Conservation (phyloP, 2,329 filamentous ascomycete species). For the Colletotrichum spaethianum region DNA sequence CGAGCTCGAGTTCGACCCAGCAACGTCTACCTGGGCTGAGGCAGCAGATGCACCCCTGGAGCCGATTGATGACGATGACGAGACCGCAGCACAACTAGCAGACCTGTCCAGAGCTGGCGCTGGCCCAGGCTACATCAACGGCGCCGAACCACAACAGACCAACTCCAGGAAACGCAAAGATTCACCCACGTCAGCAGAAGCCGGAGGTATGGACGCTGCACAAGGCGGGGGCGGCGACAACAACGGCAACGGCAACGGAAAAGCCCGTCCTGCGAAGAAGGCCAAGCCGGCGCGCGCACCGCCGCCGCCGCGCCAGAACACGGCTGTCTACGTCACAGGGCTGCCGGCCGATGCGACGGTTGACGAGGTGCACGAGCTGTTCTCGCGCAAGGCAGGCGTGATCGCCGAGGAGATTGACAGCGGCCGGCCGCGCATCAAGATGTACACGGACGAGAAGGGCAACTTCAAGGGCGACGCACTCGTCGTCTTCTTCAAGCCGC, state of each 20-base stretch:
- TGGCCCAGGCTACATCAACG: conserved; percentile 43
- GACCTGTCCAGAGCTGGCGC: conserved; percentile 44
- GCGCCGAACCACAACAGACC: conserved; percentile 21
- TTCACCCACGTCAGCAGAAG: conserved; percentile 45
- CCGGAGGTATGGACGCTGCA: conserved; percentile 1
- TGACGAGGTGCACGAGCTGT: conserved; percentile 86
- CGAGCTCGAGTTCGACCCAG: conserved; percentile 86
- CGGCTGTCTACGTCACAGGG: conserved; percentile 91
- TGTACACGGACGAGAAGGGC: conserved; percentile 87
- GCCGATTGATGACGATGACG: conserved; percentile 51
- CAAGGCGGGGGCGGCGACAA: conserved; percentile 54
- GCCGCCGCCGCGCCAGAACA: conserved; percentile 77
- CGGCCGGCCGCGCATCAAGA: conserved; percentile 89
- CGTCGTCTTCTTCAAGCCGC: conserved; percentile 93
- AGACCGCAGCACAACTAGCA: conserved; percentile 47
- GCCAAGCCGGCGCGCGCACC: conserved; percentile 63
- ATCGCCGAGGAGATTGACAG: conserved; percentile 96
- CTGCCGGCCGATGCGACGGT: conserved; percentile 84
- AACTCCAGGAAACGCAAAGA: conserved; percentile 60
- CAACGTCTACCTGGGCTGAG: conserved; percentile 81
- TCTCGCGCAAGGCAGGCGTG: conserved; percentile 87
- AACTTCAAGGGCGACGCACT: conserved; percentile 95
- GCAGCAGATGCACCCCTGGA: conserved; percentile 64
- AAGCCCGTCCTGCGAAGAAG: conserved; percentile 58
- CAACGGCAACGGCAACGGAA: conserved; percentile 13